Base-by-base conservation (phyloP, 345 rosid genomes). In the Capsella bursapastoris region DNA sequence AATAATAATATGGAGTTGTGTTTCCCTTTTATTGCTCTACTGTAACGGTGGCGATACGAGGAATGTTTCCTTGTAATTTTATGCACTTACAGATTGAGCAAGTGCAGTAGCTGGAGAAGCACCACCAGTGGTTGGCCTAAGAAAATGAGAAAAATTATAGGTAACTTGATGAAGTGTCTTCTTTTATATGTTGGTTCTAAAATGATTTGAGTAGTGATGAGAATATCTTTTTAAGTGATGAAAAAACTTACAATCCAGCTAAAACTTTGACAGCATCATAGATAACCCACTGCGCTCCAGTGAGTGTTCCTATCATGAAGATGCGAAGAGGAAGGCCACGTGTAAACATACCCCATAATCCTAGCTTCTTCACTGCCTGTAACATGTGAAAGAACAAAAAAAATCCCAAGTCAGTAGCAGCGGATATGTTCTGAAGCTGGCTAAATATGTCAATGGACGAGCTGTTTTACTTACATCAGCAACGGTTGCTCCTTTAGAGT, bases 271-370 rank as follows among this genome's bases (percentile, higher is more conserved):
- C 87, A 44, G 97, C 82, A 76, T 95, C 99, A 56, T 95, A 95
- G 84, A 95, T 86, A 41, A 81, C 92, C 99, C 99, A 95, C 64
- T 95, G 96, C 1, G 91, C 87, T 66, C 96, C 97, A 2, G 97
- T 95, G 28, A 95, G 97, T 47, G 99, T 90, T 81, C 99, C 97
- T 0, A 95, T 85, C 97, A 95, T 95, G 77, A 92, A 81, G 66
- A 95, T 90, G 32, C 97, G 93, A 48, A 90, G 96, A 38, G 99
- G 97, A 78, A 95, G 97, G 43, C 97, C 97, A 31, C 92, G 93
- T 2, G 99, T 91, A 56, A 84, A 83, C 55, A 91, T 87, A 65
- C 99, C 99, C 93, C 70, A 75, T 78, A 84, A 15, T 16, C 99
- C 99, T 38, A 95, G 64, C 82, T 72, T 84, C 78, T 82, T 87